Evolutionary conservation across 805 yeast genomes (phyloP).

Genomic region (Schizosaccharomyces cryophilus): DNA sequence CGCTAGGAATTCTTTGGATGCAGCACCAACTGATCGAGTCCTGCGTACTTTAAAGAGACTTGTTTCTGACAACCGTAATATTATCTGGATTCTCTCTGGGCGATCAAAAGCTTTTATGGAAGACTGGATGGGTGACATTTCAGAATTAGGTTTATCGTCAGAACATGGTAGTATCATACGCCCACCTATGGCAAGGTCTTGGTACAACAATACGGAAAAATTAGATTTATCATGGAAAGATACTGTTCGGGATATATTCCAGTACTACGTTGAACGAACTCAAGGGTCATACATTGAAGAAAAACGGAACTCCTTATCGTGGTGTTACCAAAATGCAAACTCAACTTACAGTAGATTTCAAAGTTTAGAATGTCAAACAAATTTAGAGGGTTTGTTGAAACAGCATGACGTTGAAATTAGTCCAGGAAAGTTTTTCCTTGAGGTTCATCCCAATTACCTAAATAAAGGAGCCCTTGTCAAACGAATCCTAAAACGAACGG

Average conservation of each 20-base stretch:
- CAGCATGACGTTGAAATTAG: constrained; percentile 80
- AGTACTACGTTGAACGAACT: constrained; percentile 56
- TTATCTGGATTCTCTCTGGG: constrained; percentile 88
- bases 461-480: constrained; percentile 92
- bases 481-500: constrained; percentile 28
- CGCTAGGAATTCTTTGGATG: constrained; percentile 89
- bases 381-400: constrained; percentile 30
- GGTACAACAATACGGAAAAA: constrained; percentile 67
- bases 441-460: constrained; percentile 83
- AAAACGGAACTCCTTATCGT: constrained; percentile 85
- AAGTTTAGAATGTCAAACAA: constrained; percentile 46
- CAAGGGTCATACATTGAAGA: constrained; percentile 73
- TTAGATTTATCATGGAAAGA: constrained; percentile 87
- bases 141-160: constrained; percentile 60
- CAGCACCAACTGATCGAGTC: constrained; percentile 67
- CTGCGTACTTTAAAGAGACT: constrained; percentile 33
- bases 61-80: constrained; percentile 52
- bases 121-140: constrained; percentile 57
- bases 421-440: constrained; percentile 91
- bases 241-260: constrained; percentile 56
- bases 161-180: constrained; percentile 94
- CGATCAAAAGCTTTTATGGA: constrained; percentile 78
- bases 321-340: constrained; percentile 92
- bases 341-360: constrained; percentile 81
- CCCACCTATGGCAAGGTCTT: constrained; percentile 26